Percentiles rank a stretch among this genome's conserved stretches.
These are phyloP conservation scores for Globisporangium acanthophoron DNA, from an alignment of 352 stramenopile species.

Conservation along the genomic window DNA sequence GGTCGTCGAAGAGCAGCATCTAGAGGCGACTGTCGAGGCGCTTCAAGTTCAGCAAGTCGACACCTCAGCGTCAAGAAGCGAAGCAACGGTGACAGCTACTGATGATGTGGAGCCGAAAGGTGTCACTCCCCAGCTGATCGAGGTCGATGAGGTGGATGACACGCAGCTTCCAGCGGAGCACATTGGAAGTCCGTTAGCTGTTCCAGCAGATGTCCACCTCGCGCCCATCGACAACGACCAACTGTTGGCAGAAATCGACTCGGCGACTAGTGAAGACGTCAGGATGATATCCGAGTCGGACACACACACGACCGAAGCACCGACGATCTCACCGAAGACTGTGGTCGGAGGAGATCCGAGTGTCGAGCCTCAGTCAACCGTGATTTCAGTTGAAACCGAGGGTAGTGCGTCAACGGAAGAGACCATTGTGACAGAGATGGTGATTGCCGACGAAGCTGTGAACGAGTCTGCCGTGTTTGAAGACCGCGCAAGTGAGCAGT, in stretches of 20 bases:
- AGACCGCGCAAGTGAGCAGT: conserved; percentile 7
- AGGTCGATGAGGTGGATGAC: not conserved
- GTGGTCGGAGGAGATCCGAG: not conserved
- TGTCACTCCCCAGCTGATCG: not conserved
- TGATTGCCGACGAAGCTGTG: not conserved
- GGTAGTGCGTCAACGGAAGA: not conserved
- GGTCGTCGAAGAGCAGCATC: not conserved
- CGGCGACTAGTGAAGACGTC: not conserved
- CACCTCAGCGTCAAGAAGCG: not conserved
- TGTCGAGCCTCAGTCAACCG: not conserved
- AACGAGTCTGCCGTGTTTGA: not conserved
- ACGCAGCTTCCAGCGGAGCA: not conserved
- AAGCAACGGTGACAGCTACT: not conserved
- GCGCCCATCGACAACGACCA: not conserved
- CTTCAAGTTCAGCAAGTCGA: not conserved
- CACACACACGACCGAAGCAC: not conserved
- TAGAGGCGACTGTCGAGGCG: not conserved
- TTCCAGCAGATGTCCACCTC: not conserved
- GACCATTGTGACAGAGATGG: no score
- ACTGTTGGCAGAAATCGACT: not conserved
- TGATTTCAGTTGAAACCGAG: not conserved
- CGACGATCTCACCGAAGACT: not conserved
- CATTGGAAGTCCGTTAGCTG: no score
- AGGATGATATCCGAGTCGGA: not conserved
- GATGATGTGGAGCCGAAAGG: no score